Base-by-base conservation (phyloP, 225 moss, liverwort and hornwort species). In the Rhytidiadelphus loreus region DNA sequence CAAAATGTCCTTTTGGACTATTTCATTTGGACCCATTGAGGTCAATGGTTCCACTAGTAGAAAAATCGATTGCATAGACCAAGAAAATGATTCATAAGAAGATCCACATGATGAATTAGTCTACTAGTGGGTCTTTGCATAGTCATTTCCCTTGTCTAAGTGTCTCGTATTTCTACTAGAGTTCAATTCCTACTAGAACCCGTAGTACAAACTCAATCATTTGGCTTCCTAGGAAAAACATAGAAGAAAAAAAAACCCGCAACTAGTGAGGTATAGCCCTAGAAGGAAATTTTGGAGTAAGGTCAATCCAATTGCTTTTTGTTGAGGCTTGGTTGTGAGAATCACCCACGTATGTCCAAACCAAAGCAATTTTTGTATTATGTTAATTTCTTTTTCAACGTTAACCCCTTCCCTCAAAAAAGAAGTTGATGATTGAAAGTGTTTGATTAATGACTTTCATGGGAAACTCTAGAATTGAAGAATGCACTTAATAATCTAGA, bases 161-260 rank as follows among this genome's bases (percentile, higher is more conserved):
- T 39, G 9, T 6, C 23, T 39, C 4, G 39, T 69, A 13, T 69
- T n/a, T 69, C 13, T 0, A 39, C 2, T 39, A 24, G 39, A 39
- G 4, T 69, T 39, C 23, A 69, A 39, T 69, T 39, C 68, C 39
- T 41, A 25, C 25, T 2, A 24, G 4, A 25, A 14, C 4, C 0
- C 0, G 0, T 25, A 70, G 41, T 3, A 21, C 33, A 76, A 52
- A 22, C 5, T 75, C 52, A 75, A 50, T 50, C 33, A 33, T 75
- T 52, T 33, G 33, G 13, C 22, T 33, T 50, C 3, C 2, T 75
- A 0, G 11, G 7, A 50, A 4, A 12, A 32, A 12, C 3, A n/a
- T n/a, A n/a, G n/a, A n/a, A n/a, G n/a, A n/a, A 50, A 19, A 32
- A 8, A 32, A 5, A 25, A 8, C 0, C 1, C 2, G 0, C 4